Conservation (phyloP, 2,329 filamentous ascomycete species). For the Venturia effusa region DNA sequence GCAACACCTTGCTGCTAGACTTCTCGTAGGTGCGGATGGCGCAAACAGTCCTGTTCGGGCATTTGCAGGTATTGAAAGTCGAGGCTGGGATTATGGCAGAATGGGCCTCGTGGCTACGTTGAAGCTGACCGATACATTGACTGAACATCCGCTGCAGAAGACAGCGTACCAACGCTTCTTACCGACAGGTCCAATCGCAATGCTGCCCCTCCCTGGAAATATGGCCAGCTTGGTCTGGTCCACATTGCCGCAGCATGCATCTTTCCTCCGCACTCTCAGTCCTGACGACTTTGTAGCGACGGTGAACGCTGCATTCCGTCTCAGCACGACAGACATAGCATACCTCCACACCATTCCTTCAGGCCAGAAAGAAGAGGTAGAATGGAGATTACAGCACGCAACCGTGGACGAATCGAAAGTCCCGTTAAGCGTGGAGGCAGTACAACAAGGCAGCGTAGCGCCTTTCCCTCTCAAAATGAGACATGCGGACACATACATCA, state of each 20-base stretch:
- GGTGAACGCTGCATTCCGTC: conserved; percentile 87
- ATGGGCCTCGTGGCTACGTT: conserved; percentile 89
- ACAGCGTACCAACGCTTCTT: conserved; percentile 93
- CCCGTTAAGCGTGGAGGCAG: conserved; percentile 55
- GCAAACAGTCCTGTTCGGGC: conserved; percentile 86
- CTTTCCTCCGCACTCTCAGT: conserved; percentile 65
- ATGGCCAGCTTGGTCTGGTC: conserved; percentile 88
- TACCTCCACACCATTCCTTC: conserved; percentile 61
- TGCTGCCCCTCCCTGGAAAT: conserved; percentile 79
- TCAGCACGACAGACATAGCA: conserved; percentile 65
- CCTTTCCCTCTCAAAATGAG: conserved; percentile 86
- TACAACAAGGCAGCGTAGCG: conserved; percentile 72
- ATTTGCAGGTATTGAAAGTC: conserved; percentile 75
- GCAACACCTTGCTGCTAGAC: conserved; percentile 60
- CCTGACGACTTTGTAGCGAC: conserved; percentile 67
- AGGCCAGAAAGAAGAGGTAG: conserved; percentile 26
- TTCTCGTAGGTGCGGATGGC: conserved; percentile 87
- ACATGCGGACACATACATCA: conserved; percentile 88
- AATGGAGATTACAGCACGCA: conserved; percentile 13
- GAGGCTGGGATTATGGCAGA: conserved; percentile 87
- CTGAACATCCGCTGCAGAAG: conserved; percentile 38
- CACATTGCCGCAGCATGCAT: conserved; percentile 70
- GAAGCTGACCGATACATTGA: conserved; percentile 46
- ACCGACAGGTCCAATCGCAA: conserved; percentile 80
- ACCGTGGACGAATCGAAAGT: conserved; percentile 24